Evolutionary conservation across 495 filamentous ascomycete genomes (phyloP).

Genomic region (Penicillium psychrofluorescens): DNA sequence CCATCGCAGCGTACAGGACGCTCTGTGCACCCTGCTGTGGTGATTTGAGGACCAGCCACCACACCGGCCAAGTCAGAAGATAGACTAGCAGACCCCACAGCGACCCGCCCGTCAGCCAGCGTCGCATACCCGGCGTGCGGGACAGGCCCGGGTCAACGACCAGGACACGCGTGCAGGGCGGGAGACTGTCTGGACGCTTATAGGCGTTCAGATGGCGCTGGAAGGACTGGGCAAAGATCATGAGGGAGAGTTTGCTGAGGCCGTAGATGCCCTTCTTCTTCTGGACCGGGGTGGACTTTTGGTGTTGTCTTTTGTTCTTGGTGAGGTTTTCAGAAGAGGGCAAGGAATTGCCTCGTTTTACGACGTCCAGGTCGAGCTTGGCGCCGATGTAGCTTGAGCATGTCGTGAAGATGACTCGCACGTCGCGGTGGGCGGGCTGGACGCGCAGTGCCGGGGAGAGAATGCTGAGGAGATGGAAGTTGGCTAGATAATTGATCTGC

Average conservation of each 20-base stretch:
- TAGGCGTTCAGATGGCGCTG: conserved; percentile 82
- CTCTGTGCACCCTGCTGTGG: conserved; percentile 77
- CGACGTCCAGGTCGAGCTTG: conserved; percentile 46
- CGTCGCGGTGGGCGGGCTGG: conserved; percentile 89
- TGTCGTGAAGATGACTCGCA: conserved; percentile 77
- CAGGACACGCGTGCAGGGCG: conserved; percentile 71
- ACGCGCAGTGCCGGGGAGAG: conserved; percentile 79
- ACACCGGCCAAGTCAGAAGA: conserved; percentile 65
- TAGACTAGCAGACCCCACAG: conserved; percentile 78
- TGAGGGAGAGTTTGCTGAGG: conserved; percentile 81
- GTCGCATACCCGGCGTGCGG: conserved; percentile 77
- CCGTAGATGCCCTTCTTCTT: conserved; percentile 51
- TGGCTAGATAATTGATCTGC: conserved; percentile 91
- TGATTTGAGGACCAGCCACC: conserved; percentile 85
- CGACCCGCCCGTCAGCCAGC: conserved; percentile 78
- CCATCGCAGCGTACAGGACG: conserved; percentile 80
- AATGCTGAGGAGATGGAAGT: conserved; percentile 90
- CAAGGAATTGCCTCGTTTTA: conserved; percentile 20
- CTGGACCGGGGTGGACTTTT: background rate
- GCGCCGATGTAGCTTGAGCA: conserved; percentile 81
- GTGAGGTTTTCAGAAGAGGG: conserved; percentile 13
- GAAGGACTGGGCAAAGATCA: conserved; percentile 78
- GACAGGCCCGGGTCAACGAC: conserved; percentile 79
- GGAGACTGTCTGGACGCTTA: conserved; percentile 71
- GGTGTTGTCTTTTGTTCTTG: conserved; percentile 7